Percentiles rank a stretch among this genome's conserved stretches.
Conservation (phyloP, 1,284 basidiomycete genomes). For the Boletellus sp. region DNA sequence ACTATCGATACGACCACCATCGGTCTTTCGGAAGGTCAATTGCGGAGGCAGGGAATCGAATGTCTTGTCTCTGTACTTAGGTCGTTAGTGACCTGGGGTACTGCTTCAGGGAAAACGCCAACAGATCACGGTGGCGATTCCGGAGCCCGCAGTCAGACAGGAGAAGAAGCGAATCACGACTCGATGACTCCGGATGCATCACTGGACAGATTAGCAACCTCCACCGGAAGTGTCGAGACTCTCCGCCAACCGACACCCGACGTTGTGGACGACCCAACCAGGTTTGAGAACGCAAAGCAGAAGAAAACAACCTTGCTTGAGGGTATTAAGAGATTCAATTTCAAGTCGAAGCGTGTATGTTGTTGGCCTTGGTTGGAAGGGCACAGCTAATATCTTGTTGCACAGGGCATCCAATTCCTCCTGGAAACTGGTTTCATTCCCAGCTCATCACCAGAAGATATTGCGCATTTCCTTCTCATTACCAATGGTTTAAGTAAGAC, state of each 20-base stretch:
- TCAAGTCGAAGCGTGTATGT: conserved; percentile 88
- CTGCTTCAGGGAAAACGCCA: conserved; percentile 47
- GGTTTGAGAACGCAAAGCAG: conserved; percentile 95
- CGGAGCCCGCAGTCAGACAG: conserved; percentile 42
- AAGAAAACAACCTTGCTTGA: conserved; percentile 95
- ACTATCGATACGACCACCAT: conserved; percentile 62
- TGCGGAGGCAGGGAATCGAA: conserved; percentile 86
- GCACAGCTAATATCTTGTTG: conserved; percentile 5
- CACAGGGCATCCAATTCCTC: conserved; percentile 85
- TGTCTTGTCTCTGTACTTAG: conserved; percentile 84
- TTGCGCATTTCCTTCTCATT: conserved; percentile 84
- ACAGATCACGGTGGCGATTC: conserved; percentile 44
- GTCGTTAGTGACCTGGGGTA: conserved; percentile 90
- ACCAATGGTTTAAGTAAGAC: conserved; percentile 95
- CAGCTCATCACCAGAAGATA: conserved; percentile 70
- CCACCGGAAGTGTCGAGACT: conserved; percentile 46
- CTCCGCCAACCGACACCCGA: conserved; percentile 74
- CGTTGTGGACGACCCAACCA: conserved; percentile 80
- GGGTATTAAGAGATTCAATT: conserved; percentile 98
- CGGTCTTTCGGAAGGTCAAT: conserved; percentile 76
- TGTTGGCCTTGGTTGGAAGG: not conserved
- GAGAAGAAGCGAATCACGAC: conserved; percentile 52
- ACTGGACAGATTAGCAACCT: conserved; percentile 45
- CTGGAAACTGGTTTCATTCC: conserved; percentile 88
- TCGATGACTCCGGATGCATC: conserved; percentile 53